A percentile compares a stretch with the other conserved stretches of the same genome.
phyloP scores from a whole-genome alignment of 192 early-diverging fungal genomes.

The Lobulomyces angularis region DNA sequence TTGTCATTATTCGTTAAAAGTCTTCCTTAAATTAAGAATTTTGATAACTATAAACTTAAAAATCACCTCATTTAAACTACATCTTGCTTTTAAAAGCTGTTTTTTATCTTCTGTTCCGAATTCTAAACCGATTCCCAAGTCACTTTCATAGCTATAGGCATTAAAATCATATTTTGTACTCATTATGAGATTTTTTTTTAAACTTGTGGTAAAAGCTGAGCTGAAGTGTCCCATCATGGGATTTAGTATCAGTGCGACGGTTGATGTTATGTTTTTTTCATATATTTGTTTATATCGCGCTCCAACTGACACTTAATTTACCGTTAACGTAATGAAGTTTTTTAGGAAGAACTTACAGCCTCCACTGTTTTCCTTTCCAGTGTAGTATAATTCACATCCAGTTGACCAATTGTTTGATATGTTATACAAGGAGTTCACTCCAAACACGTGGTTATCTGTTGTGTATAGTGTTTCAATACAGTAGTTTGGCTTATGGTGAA shows the following conservation, averaged over 20 bases:
- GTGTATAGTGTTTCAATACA: slow-evolving; percentile 64
- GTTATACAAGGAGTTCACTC: slow-evolving; percentile 68
- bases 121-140: slow-evolving; percentile 77
- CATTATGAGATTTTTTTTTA: slow-evolving; percentile 53
- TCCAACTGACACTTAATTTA: neutral
- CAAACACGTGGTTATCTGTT: slow-evolving; percentile 65
- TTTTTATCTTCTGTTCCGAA: slow-evolving; percentile 46
- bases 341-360: slow-evolving; percentile 48
- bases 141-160: slow-evolving; percentile 79
- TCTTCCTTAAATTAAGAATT: slow-evolving; percentile 5
- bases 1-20: slow-evolving; percentile 1
- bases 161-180: slow-evolving; percentile 84
- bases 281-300: slow-evolving; percentile 7
- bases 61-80: slow-evolving; percentile 30
- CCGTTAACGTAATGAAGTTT: neutral
- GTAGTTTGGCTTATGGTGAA: slow-evolving; percentile 59
- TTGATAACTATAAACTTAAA: slow-evolving; percentile 1
- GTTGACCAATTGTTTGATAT: slow-evolving; percentile 38
- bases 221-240: slow-evolving; percentile 91
- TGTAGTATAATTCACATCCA: slow-evolving; percentile 37
- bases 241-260: slow-evolving; percentile 64
- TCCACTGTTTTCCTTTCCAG: slow-evolving; percentile 69
- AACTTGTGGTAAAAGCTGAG: slow-evolving; percentile 67
- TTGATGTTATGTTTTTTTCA: slow-evolving; percentile 29
- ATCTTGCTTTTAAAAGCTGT: slow-evolving; percentile 40